phyloP scores from a whole-genome alignment of 805 yeast genomes.

The Candida adriatica region DNA sequence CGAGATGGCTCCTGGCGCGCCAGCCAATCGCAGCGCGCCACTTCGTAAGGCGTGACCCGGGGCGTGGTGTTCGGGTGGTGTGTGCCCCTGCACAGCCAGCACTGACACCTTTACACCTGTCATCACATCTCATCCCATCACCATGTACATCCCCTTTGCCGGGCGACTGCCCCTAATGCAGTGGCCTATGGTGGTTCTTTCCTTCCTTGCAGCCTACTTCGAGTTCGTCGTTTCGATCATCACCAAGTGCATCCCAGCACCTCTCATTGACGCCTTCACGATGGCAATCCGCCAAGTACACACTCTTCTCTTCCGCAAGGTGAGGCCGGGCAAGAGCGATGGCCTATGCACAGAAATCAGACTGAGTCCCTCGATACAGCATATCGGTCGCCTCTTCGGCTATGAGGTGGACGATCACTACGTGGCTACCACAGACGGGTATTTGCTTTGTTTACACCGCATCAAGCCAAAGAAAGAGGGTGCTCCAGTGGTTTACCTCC shows the following conservation, averaged over 20 bases:
- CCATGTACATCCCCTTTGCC: slow-evolving; percentile 32
- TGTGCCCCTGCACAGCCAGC: too few species aligned
- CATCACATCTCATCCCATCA: too few species aligned
- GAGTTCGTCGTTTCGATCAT: slow-evolving; percentile 41
- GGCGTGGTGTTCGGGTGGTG: slow-evolving; percentile 1
- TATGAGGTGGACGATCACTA: slow-evolving; percentile 70
- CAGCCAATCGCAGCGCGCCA: not conserved
- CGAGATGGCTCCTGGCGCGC: not conserved
- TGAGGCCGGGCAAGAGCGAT: not conserved
- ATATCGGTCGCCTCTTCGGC: slow-evolving; percentile 63
- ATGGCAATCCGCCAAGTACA: slow-evolving; percentile 18
- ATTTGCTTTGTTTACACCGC: slow-evolving; percentile 69
- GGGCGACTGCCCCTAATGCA: slow-evolving; percentile 42
- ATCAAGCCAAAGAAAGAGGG: slow-evolving; percentile 35
- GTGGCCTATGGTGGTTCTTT: slow-evolving; percentile 40
- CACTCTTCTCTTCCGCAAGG: slow-evolving; percentile 11
- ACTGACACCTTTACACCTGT: too few species aligned
- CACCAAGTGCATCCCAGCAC: slow-evolving; percentile 38
- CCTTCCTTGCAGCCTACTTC: slow-evolving; percentile 40
- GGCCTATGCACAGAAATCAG: slow-evolving; percentile 23
- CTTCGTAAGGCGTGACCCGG: not conserved
- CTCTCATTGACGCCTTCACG: slow-evolving; percentile 32
- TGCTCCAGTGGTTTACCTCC: slow-evolving; percentile 64
- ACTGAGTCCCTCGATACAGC: slow-evolving; percentile 47
- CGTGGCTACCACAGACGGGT: slow-evolving; percentile 71